Conservation (phyloP, 495 filamentous ascomycete species). For the Durotheca rogersii region DNA sequence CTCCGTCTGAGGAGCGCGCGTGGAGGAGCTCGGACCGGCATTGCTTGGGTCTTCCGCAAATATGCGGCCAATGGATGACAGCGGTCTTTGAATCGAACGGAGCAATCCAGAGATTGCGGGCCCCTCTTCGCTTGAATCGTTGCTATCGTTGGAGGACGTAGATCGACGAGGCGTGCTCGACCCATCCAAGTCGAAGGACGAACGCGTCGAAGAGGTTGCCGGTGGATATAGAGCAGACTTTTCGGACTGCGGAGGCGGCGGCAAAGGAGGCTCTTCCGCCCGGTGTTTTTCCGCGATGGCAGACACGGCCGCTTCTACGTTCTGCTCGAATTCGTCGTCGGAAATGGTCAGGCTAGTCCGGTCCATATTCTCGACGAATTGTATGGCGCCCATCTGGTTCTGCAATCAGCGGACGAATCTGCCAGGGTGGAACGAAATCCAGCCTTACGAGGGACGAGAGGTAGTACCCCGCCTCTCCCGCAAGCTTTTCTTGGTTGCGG, state of each 20-base stretch:
- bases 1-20: conserved; percentile 55
- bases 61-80: conserved; percentile 94
- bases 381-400: conserved; percentile 82
- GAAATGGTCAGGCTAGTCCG: conserved; percentile 89
- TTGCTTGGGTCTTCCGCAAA: conserved; percentile 75
- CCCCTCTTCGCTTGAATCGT: conserved; percentile 61
- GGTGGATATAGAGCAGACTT: conserved; percentile 58
- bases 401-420: conserved; percentile 7
- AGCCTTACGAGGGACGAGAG: conserved; percentile 81
- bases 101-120: conserved; percentile 84
- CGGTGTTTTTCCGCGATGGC: conserved; percentile 88
- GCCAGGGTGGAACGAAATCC: conserved; percentile 5
- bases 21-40: conserved; percentile 49
- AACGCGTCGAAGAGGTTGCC: conserved; percentile 35
- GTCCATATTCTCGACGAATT: conserved; percentile 96
- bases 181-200: conserved; percentile 49
- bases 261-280: conserved; percentile 42
- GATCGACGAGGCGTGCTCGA: conserved; percentile 43
- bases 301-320: conserved; percentile 95
- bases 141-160: conserved; percentile 46
- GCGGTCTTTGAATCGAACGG: conserved; percentile 84
- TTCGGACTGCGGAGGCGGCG: conserved; percentile 54
- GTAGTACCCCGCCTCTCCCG: conserved; percentile 96
- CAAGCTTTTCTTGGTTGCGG: conserved; percentile 93
- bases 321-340: conserved; percentile 91